These are phyloP conservation scores for Niveomyces coronatus DNA, from an alignment of 2,329 filamentous ascomycete species.

Conservation along the genomic window DNA sequence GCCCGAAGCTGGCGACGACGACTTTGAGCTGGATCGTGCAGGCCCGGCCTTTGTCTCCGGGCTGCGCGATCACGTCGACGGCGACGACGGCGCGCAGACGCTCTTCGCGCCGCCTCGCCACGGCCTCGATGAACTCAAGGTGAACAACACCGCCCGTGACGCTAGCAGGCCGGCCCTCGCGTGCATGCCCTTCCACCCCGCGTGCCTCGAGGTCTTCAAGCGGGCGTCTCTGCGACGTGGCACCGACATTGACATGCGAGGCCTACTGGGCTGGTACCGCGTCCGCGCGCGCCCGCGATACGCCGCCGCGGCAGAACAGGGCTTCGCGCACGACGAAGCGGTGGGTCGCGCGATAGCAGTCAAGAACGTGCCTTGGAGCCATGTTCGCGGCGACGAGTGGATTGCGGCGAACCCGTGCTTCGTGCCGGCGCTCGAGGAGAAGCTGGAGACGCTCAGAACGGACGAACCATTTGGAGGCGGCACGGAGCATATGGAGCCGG, in stretches of 20 bases:
- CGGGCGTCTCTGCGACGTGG: conserved; percentile 13
- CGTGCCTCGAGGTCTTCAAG: conserved; percentile 21
- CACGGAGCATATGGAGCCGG: no score
- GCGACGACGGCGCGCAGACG: neutral
- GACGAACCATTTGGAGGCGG: neutral
- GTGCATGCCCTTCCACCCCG: conserved; percentile 19
- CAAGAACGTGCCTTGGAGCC: neutral
- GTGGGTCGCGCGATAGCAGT: conserved; percentile 1
- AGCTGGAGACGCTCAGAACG: neutral
- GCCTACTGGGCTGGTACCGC: conserved; percentile 11
- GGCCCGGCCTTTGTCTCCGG: conserved; percentile 2
- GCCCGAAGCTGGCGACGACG: conserved; percentile 3
- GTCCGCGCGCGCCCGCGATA: neutral
- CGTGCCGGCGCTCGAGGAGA: conserved; percentile 5
- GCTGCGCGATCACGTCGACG: conserved; percentile 4
- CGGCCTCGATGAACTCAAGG: fast-evolving
- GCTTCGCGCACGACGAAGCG: conserved; percentile 5
- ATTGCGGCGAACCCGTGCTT: conserved; percentile 11
- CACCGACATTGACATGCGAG: conserved; percentile 13
- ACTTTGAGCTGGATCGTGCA: conserved; percentile 12
- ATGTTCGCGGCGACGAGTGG: conserved; percentile 10
- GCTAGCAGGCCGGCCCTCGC: neutral
- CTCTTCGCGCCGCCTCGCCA: conserved; percentile 13
- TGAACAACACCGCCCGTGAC: conserved; percentile 7
- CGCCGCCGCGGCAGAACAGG: conserved; percentile 4